A percentile compares a stretch with the other conserved stretches of the same genome.
Conservation (phyloP, 2,329 filamentous ascomycete species). For the Stenocarpella maydis region DNA sequence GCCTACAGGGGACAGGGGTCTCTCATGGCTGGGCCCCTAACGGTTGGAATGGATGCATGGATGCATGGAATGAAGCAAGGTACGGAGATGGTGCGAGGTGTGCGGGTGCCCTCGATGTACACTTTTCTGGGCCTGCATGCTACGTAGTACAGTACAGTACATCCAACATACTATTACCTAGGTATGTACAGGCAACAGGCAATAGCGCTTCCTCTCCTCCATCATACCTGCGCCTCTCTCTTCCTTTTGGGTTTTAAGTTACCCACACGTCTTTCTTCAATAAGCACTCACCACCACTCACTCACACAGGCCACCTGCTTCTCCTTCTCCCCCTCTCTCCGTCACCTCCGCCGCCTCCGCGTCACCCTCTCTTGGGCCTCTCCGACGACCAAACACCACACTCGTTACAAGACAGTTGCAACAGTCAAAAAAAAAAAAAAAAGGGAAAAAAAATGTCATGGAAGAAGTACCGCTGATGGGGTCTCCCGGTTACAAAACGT, state of each 20-base stretch:
- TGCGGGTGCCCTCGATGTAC: too few relatives aligned
- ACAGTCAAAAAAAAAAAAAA: not conserved
- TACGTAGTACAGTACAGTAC: too few relatives aligned
- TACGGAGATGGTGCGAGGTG: not conserved
- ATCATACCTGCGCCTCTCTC: too few relatives aligned
- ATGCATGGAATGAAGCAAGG: conserved; percentile 4
- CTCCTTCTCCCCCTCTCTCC: too few relatives aligned
- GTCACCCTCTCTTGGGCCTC: not conserved
- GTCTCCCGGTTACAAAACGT: too few relatives aligned
- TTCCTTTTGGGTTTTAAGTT: too few relatives aligned
- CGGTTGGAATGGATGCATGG: not conserved
- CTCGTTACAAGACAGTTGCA: conserved; percentile 11
- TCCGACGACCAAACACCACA: conserved; percentile 8
- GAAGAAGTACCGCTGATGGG: too few relatives aligned
- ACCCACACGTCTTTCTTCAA: too few relatives aligned
- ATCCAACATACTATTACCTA: too few relatives aligned
- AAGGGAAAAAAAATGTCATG: too few relatives aligned
- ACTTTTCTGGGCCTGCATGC: not conserved
- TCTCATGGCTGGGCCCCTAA: conserved; percentile 1
- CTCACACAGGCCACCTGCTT: not conserved
- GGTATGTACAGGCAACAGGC: too few relatives aligned
- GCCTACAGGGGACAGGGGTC: not conserved
- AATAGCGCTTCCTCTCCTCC: too few relatives aligned
- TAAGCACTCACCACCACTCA: not conserved
- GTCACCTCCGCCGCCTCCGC: not conserved